Evolutionary conservation across 2,329 filamentous ascomycete genomes (phyloP).

Genomic region (Ophiostoma angusticollis): DNA sequence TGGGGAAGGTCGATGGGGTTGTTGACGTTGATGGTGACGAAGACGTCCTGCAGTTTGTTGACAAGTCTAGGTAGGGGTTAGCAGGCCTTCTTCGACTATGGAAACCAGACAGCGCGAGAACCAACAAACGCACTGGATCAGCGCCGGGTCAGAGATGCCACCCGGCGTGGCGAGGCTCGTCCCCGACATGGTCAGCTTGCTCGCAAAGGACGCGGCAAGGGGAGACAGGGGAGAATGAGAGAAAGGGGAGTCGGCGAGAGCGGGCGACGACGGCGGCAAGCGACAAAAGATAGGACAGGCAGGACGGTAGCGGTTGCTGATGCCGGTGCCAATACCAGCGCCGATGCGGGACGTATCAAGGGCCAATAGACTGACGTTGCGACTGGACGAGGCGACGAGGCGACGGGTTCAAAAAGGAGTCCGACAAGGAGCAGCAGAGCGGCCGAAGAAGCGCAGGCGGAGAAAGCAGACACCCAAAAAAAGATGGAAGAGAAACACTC

Average conservation of each 20-base stretch:
- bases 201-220: background rate
- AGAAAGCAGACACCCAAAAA: background rate
- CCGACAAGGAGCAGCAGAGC: too few relatives aligned
- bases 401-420: too few relatives aligned
- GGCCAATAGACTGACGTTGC: too few relatives aligned
- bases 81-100: background rate
- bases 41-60: constrained; percentile 99
- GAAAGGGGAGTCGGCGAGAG: background rate
- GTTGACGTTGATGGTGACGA: constrained; percentile 94
- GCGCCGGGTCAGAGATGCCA: constrained; percentile 17
- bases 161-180: constrained; percentile 15
- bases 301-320: too few relatives aligned
- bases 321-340: too few relatives aligned
- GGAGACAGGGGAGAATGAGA: background rate
- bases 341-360: too few relatives aligned
- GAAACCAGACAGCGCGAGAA: background rate
- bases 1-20: constrained; percentile 98
- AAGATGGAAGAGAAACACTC: too few relatives aligned
- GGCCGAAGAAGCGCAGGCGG: too few relatives aligned
- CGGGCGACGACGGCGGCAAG: too few relatives aligned
- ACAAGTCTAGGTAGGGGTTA: constrained; percentile 50
- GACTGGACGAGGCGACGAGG: too few relatives aligned
- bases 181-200: constrained; percentile 11
- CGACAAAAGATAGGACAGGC: too few relatives aligned
- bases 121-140: constrained; percentile 17